phyloP scores from a whole-genome alignment of 1,284 basidiomycete genomes.

The Moesziomyces sp. region DNA sequence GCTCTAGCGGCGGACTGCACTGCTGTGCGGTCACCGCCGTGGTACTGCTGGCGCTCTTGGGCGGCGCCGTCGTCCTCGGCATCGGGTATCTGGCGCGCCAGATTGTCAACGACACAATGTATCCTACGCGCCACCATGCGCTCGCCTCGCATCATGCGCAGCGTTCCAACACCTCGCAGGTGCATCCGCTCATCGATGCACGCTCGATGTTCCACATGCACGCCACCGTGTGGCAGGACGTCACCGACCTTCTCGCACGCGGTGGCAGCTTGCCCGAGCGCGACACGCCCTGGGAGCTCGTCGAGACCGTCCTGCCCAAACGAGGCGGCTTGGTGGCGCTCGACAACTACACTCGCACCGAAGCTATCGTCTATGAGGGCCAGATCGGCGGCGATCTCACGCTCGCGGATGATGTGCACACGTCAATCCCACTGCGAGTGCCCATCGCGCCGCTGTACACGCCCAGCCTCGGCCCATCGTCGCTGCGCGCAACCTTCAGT shows the following conservation, averaged over 20 bases:
- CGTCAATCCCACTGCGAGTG: constrained; percentile 6
- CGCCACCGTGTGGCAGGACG: constrained; percentile 18
- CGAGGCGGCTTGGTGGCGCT: not conserved
- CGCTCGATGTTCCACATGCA: constrained; percentile 14
- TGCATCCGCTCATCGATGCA: constrained; percentile 14
- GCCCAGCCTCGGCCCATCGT: constrained; percentile 4
- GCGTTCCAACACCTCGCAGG: constrained; percentile 8
- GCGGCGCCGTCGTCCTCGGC: constrained; percentile 5
- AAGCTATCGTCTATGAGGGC: constrained; percentile 6
- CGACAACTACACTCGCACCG: constrained; percentile 3
- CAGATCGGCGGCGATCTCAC: not conserved
- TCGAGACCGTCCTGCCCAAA: not conserved
- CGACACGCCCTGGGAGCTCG: constrained; percentile 5
- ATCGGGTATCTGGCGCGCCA: not conserved
- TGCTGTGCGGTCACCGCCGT: not conserved
- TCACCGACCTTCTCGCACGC: constrained; percentile 16
- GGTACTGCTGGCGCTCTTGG: constrained; percentile 8
- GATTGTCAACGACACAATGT: constrained; percentile 1
- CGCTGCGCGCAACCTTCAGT: constrained; percentile 23
- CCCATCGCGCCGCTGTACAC: constrained; percentile 17
- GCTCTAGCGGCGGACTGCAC: not conserved
- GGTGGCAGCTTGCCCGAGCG: constrained; percentile 7
- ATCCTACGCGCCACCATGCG: constrained; percentile 4
- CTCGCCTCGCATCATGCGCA: constrained; percentile 5
- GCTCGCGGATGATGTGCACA: constrained; percentile 8